A percentile compares a stretch with the other conserved stretches of the same genome.
These are phyloP conservation scores for Osmozyma mogii DNA, from an alignment of 805 yeast genomes.

Conservation along the genomic window DNA sequence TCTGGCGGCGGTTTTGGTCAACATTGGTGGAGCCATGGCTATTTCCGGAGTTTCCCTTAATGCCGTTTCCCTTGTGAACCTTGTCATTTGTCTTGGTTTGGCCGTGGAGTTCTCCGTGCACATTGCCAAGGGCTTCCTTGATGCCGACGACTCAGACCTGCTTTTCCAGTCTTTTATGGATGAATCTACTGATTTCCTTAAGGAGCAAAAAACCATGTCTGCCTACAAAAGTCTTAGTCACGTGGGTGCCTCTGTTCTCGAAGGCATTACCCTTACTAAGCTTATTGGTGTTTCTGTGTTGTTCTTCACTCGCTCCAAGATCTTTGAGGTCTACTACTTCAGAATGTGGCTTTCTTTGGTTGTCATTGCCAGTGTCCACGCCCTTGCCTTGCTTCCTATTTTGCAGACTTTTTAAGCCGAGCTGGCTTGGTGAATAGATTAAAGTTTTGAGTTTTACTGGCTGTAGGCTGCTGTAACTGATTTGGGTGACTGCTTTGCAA, in stretches of 20 bases:
- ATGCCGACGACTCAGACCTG: conserved; percentile 2
- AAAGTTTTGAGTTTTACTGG: no score
- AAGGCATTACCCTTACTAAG: conserved; percentile 87
- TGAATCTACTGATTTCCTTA: background rate
- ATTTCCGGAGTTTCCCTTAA: conserved; percentile 70
- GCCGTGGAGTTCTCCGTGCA: conserved; percentile 93
- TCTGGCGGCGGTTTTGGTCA: conserved; percentile 55
- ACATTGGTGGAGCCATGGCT: conserved; percentile 77
- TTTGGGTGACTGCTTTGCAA: no score
- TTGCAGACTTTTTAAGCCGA: conserved; percentile 54
- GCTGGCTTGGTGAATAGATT: no score
- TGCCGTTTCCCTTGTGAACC: conserved; percentile 83
- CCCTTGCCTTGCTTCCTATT: conserved; percentile 73
- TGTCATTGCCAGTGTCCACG: conserved; percentile 68
- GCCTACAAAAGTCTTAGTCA: conserved; percentile 57
- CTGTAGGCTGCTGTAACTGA: no score
- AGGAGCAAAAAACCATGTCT: conserved; percentile 13
- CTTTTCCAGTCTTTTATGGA: background rate
- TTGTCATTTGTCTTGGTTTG: conserved; percentile 86
- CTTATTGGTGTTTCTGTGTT: conserved; percentile 79
- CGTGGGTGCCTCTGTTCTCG: conserved; percentile 86
- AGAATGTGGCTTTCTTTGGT: conserved; percentile 89
- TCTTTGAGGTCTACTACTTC: conserved; percentile 87
- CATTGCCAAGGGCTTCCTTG: conserved; percentile 39
- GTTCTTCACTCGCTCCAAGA: conserved; percentile 80